Evolutionary conservation across 768 basidiomycete genomes (phyloP).

Genomic region (Tylopilus rubrobrunneus): DNA sequence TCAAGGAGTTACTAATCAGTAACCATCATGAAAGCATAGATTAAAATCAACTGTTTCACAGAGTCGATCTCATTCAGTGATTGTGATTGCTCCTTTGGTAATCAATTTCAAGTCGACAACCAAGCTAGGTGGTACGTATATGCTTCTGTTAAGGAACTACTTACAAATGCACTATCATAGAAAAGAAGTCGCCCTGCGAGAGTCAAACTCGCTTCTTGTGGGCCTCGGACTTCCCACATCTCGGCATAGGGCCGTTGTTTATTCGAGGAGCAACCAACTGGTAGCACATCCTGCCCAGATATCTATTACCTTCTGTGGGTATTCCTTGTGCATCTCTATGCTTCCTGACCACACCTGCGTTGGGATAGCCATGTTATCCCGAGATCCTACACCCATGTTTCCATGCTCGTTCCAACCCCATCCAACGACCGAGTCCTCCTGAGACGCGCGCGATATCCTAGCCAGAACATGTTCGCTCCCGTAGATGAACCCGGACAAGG

Average conservation of each 20-base stretch:
- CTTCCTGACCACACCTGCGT: slow-evolving; percentile 50
- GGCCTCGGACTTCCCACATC: no score
- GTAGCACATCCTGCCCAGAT: slow-evolving; percentile 33
- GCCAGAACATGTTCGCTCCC: slow-evolving; percentile 85
- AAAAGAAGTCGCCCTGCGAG: no score
- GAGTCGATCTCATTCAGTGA: no score
- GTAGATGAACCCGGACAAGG: slow-evolving; percentile 46
- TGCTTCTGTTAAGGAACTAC: no score
- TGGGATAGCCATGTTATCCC: slow-evolving; percentile 49
- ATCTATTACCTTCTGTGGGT: slow-evolving; percentile 14
- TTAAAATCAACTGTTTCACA: no score
- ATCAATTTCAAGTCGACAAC: no score
- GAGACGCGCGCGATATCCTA: slow-evolving; percentile 14
- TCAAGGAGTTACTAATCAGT: no score
- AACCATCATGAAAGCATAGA: no score
- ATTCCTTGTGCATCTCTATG: background rate
- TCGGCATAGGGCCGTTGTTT: background rate
- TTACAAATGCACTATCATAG: no score
- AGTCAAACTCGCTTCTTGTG: no score
- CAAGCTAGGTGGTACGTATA: no score
- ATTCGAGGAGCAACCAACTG: slow-evolving; percentile 30
- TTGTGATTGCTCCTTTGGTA: no score
- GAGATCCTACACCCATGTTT: slow-evolving; percentile 71
- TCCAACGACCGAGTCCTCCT: slow-evolving; percentile 54
- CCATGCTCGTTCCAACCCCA: slow-evolving; percentile 99